These are phyloP conservation scores for Thraustochytrium sp. DNA, from an alignment of 352 stramenopile genomes.

Conservation along the genomic window DNA sequence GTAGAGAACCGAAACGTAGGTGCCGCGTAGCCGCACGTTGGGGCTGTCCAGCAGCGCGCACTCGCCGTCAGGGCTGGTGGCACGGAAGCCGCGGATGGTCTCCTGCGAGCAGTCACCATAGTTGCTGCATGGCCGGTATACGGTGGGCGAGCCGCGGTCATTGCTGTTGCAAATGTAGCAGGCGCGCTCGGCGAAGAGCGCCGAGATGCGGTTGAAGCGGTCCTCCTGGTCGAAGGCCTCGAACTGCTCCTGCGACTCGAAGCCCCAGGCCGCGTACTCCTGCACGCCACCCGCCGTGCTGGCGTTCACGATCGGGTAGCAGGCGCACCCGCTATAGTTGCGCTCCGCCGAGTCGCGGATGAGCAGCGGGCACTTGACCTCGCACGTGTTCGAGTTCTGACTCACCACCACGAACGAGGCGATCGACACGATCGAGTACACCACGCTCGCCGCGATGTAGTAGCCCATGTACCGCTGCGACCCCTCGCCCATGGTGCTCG, in stretches of 20 bases:
- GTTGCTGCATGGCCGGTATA: background rate
- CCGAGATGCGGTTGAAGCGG: background rate
- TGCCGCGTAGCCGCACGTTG: background rate
- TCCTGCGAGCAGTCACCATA: background rate
- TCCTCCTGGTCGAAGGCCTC: background rate
- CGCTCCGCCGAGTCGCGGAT: background rate
- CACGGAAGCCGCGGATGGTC: background rate
- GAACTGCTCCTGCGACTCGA: background rate
- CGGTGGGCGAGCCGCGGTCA: background rate
- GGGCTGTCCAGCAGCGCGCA: background rate
- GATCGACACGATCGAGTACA: constrained; percentile 17
- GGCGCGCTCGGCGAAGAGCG: background rate
- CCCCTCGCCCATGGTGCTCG: background rate
- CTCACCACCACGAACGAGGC: constrained; percentile 1
- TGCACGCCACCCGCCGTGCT: background rate
- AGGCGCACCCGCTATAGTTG: constrained; percentile 13
- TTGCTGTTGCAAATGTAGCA: constrained; percentile 38
- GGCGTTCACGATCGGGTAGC: background rate
- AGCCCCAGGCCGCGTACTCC: constrained; percentile 7
- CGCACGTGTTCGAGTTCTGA: background rate
- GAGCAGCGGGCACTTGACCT: constrained; percentile 9
- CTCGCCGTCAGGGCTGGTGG: background rate
- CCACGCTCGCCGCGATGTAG: background rate
- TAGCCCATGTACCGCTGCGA: constrained; percentile 32
- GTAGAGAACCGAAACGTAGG: background rate